These are phyloP conservation scores for Aethionema arabicum DNA, from an alignment of 345 rosid species.

Conservation along the genomic window DNA sequence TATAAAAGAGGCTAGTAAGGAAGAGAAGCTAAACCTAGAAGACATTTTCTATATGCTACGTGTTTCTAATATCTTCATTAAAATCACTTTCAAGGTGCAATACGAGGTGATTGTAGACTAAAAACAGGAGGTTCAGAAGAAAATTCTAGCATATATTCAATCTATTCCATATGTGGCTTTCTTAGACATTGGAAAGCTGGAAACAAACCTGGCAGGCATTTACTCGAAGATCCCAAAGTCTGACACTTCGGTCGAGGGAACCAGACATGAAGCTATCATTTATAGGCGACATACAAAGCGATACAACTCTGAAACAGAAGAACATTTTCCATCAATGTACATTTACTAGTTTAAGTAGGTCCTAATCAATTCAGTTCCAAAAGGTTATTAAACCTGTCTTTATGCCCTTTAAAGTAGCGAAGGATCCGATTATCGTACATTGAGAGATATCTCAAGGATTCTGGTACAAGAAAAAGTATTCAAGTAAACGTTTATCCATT, in stretches of 20 bases:
- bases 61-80: constrained; percentile 3
- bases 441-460: constrained; percentile 82
- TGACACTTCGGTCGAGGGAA: constrained; percentile 84
- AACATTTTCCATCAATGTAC: neutral
- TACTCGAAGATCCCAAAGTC: constrained; percentile 99
- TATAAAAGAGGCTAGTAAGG: constrained; percentile 7
- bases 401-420: constrained; percentile 97
- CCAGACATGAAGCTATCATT: constrained; percentile 99
- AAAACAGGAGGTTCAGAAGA: neutral
- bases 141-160: neutral
- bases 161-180: neutral
- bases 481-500: constrained; percentile 7
- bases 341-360: constrained; percentile 11
- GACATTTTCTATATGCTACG: neutral
- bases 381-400: constrained; percentile 58
- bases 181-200: constrained; percentile 9
- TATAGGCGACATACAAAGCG: constrained; percentile 95
- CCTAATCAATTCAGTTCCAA: neutral
- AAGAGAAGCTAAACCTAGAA: constrained; percentile 3
- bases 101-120: neutral
- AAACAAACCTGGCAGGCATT: constrained; percentile 96
- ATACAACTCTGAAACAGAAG: constrained; percentile 65
- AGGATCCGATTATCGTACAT: constrained; percentile 97
- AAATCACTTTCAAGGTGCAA: neutral
- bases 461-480: constrained; percentile 43